Evolutionary conservation across 208 protist species (phyloP), one percentile per base, ranked within the genome.

Genomic region (Sergeia podlipaevii): DNA sequence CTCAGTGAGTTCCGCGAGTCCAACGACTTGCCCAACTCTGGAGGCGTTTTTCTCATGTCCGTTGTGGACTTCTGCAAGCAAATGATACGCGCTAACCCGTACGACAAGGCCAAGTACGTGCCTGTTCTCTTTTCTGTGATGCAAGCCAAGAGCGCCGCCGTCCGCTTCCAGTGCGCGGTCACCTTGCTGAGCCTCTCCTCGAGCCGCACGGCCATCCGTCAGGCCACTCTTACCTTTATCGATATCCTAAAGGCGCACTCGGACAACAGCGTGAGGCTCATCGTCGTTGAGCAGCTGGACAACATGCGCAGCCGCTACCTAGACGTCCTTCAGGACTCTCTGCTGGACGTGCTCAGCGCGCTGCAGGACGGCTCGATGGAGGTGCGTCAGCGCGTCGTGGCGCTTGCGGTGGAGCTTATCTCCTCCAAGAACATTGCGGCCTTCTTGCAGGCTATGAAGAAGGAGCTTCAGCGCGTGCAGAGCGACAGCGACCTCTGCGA

Each of bases 231-330:
- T 29, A 90, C 90, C 4, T 98, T 92, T 69, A 93, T 98, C 45
- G 84, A 97, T 62, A 74, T 99, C 18, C 77, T 98, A 27, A 83
- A 83, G 50, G 82, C 77, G 13, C 94, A 99, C 67, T 85, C 73
- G 29, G 97, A 99, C 67, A 99, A 97, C 84, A 99, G 97, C 68
- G 97, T 99, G n/a, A 97, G 98, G 34, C 78, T 99, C 20, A 98
- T 99, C 67, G 95, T 98, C 7, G 71, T 99, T 11, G 96, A 98
- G 45, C 77, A 93, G 67, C 71, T 99, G n/a, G 76, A 90, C 30
- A 79, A 87, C 13, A 97, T 99, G 69, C 87, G 96, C 17, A 24
- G 26, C 2, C 64, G 56, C 33, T 85, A 90, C 71, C 64, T 73
- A 27, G 51, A 85, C 8, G 77, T 97, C 11, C 65, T 99, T 54